Base-by-base conservation (phyloP, 2,329 filamentous ascomycete genomes). In the Zymoseptoria crescenta region DNA sequence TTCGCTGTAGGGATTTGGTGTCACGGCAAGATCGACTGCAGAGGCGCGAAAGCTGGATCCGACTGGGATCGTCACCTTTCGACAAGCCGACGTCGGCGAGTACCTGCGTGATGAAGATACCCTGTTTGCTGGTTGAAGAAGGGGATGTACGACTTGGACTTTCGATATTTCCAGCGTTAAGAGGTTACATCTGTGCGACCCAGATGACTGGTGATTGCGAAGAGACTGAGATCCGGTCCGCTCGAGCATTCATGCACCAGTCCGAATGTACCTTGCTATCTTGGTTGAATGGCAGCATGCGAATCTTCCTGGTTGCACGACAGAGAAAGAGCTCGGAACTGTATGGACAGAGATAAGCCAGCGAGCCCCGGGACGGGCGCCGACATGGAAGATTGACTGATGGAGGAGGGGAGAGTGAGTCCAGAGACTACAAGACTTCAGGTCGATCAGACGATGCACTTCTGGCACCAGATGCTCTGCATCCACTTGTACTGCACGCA, bases 71-170 rank as follows among this genome's bases (percentile, higher is more conserved):
- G 87, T 90, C 8, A 87, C 88, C 57, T 97, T 96, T 76, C 82
- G 93, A 65, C 94, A 99, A 77, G 89, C 90, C 0, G 94, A 99
- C 78, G 88, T 89, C 67, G 94, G 94, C 68, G 93, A 97, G 77
- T 99, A 96, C 72, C 79, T 99, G 70, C 85, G 94, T 72, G 93
- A 97, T 71, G 83, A 87, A 75, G 83, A 86, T 69, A 82, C 82
- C 1, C 75, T 86, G 54, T 86, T 86, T 29, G 51, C 51, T 29
- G 51, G 51, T 52, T 52, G 51, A 52, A 21, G 24, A 52, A 21
- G 24, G 29, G 51, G n/a, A 7, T 9, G 8, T 24, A 52, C 8
- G 13, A 16, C 13, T 41, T 10, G 16, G 16, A 10, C 10, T 41
- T 3, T 41, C 35, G 9, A 16, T 16, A 5, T 16, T 16, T 45